These are phyloP conservation scores for Apophysomyces trapeziformis DNA, from an alignment of 371 early-diverging fungal genomes.

Conservation along the genomic window DNA sequence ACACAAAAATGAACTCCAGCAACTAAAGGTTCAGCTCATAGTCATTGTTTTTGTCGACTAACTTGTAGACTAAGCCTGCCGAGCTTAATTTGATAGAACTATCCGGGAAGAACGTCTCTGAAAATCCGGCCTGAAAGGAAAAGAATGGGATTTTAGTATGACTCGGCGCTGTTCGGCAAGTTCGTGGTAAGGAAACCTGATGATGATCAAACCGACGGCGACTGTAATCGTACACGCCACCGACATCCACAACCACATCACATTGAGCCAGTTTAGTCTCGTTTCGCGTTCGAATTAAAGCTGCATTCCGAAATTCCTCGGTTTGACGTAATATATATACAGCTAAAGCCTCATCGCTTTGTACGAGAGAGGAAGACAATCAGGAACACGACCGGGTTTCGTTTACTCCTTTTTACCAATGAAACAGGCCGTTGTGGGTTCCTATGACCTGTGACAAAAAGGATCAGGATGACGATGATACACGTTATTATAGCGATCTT, in stretches of 20 bases:
- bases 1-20: too few species aligned
- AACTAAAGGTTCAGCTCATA: conserved; percentile 6
- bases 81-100: conserved; percentile 80
- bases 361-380: not conserved
- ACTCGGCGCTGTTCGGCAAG: too few species aligned
- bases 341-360: not conserved
- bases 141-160: too few species aligned
- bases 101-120: conserved; percentile 71
- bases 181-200: conserved; percentile 43
- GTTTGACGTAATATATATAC: not conserved
- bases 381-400: not conserved
- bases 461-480: not conserved
- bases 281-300: conserved; percentile 81
- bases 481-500: not conserved
- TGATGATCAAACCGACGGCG: conserved; percentile 88
- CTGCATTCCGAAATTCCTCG: not conserved
- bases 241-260: conserved; percentile 93
- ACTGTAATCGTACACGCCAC: conserved; percentile 81
- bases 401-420: not conserved
- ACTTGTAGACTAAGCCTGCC: conserved; percentile 85
- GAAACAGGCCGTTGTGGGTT: conserved; percentile 1
- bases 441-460: not conserved
- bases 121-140: conserved; percentile 64
- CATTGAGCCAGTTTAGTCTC: conserved; percentile 64
- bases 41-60: not conserved